Percentiles rank a stretch among this genome's conserved stretches.
phyloP scores from a whole-genome alignment of 2,329 filamentous ascomycete genomes.

The Coleophoma crateriformis region DNA sequence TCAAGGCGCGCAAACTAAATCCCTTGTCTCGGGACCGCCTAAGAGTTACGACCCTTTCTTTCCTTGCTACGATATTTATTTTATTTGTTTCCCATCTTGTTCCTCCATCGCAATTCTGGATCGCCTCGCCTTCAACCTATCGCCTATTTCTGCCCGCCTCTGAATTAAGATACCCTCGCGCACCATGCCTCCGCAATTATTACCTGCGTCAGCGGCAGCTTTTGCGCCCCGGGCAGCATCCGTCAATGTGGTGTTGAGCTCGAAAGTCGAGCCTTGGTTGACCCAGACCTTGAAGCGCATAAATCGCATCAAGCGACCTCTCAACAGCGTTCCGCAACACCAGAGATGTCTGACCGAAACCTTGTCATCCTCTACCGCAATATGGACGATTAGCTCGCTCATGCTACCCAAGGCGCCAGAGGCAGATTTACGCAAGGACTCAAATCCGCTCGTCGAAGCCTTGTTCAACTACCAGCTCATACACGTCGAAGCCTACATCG shows the following conservation, averaged over 20 bases:
- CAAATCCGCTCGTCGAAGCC: slow-evolving; percentile 77
- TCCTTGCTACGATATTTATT: slow-evolving; percentile 35
- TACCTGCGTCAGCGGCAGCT: slow-evolving; percentile 91
- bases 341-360: slow-evolving; percentile 93
- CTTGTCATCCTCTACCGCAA: slow-evolving; percentile 80
- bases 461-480: slow-evolving; percentile 90
- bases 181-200: slow-evolving; percentile 81
- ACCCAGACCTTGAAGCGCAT: slow-evolving; percentile 95
- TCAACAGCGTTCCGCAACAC: slow-evolving; percentile 96
- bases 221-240: slow-evolving; percentile 88
- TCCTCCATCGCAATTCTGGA: slow-evolving; percentile 22
- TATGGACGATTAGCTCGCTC: slow-evolving; percentile 90
- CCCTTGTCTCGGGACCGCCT: slow-evolving; percentile 49
- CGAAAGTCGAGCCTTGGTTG: slow-evolving; percentile 93
- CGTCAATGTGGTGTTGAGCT: slow-evolving; percentile 89
- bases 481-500: slow-evolving; percentile 94
- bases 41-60: slow-evolving; percentile 31
- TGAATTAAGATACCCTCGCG: slow-evolving; percentile 10
- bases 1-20: slow-evolving; percentile 57
- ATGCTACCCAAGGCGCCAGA: slow-evolving; percentile 91
- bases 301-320: slow-evolving; percentile 91
- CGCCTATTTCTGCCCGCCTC: slow-evolving; percentile 12
- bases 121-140: background rate
- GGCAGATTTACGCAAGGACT: slow-evolving; percentile 74
- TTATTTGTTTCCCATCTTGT: slow-evolving; percentile 27